Evolutionary conservation across 306 rosid species (phyloP).

Genomic region (Gillenia trifoliata): DNA sequence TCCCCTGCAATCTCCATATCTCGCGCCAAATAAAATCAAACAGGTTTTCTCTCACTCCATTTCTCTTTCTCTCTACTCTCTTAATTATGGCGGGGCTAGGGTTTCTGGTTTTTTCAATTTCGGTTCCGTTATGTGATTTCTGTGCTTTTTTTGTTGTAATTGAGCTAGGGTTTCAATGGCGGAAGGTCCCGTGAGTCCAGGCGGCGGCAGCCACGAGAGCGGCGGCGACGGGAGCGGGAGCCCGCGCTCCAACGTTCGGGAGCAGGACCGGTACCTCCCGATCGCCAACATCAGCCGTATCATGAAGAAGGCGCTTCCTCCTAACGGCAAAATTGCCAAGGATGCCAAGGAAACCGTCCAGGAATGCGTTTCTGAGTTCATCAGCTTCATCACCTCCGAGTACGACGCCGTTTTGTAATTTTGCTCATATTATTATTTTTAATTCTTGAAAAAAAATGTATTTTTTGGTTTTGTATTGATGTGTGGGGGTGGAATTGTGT

Average conservation of each 20-base stretch:
- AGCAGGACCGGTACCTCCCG: constrained; percentile 90
- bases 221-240: constrained; percentile 76
- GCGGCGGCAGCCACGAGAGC: constrained; percentile 83
- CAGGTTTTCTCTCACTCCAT: background rate
- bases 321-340: constrained; percentile 91
- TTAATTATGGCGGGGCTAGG: constrained; percentile 23
- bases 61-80: constrained; percentile 11
- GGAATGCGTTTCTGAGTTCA: constrained; percentile 95
- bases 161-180: constrained; percentile 58
- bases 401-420: constrained; percentile 11
- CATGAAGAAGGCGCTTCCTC: constrained; percentile 97
- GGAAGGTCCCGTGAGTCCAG: constrained; percentile 80
- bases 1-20: constrained; percentile 43
- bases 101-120: constrained; percentile 22
- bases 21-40: constrained; percentile 56
- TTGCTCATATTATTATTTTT: background rate
- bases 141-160: background rate
- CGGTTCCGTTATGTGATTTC: constrained; percentile 21
- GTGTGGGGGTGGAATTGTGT: constrained; percentile 5
- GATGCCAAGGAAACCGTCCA: constrained; percentile 96
- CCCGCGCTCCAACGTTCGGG: constrained; percentile 81
- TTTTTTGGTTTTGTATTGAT: constrained; percentile 2
- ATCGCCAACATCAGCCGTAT: constrained; percentile 91
- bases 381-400: constrained; percentile 98
- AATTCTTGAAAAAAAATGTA: background rate